Evolutionary conservation across 768 basidiomycete species (phyloP).

Genomic region (Collybiopsis luxurians): DNA sequence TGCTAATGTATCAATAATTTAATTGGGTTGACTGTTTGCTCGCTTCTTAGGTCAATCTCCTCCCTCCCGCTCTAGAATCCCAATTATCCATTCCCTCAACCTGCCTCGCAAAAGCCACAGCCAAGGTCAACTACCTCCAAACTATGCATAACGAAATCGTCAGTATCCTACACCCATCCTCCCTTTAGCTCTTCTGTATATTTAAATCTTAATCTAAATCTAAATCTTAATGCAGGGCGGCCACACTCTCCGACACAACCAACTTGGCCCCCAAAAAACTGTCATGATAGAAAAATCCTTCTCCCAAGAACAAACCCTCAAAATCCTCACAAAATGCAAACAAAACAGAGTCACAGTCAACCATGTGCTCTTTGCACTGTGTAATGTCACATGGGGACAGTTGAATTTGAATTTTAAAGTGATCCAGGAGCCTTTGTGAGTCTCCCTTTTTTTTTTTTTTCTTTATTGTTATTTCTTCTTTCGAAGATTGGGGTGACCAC

Average conservation of each 20-base stretch:
- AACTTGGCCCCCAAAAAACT: slow-evolving; percentile 32
- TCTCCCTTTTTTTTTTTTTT: too few species aligned
- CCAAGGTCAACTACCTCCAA: slow-evolving; percentile 45
- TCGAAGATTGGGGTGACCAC: too few species aligned
- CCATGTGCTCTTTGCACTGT: slow-evolving; percentile 55
- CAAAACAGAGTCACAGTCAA: slow-evolving; percentile 57
- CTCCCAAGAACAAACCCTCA: slow-evolving; percentile 30
- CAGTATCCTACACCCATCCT: slow-evolving; percentile 10
- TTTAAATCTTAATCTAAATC: neutral
- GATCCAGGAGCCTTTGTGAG: slow-evolving; percentile 23
- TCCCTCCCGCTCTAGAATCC: slow-evolving; percentile 27
- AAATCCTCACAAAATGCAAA: slow-evolving; percentile 58
- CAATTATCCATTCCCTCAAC: slow-evolving; percentile 18
- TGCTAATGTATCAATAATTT: neutral
- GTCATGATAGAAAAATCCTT: slow-evolving; percentile 29
- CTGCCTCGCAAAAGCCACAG: slow-evolving; percentile 31
- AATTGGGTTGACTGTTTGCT: neutral
- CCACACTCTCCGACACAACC: slow-evolving; percentile 45
- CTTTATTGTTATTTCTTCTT: neutral
- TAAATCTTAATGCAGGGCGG: slow-evolving; percentile 40
- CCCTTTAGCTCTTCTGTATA: neutral
- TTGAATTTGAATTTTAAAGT: slow-evolving; percentile 19
- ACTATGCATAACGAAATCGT: slow-evolving; percentile 46
- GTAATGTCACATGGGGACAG: slow-evolving; percentile 55
- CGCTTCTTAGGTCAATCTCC: slow-evolving; percentile 11